These are phyloP conservation scores for Diplodia sapinea DNA, from an alignment of 2,329 filamentous ascomycete genomes.

Conservation along the genomic window DNA sequence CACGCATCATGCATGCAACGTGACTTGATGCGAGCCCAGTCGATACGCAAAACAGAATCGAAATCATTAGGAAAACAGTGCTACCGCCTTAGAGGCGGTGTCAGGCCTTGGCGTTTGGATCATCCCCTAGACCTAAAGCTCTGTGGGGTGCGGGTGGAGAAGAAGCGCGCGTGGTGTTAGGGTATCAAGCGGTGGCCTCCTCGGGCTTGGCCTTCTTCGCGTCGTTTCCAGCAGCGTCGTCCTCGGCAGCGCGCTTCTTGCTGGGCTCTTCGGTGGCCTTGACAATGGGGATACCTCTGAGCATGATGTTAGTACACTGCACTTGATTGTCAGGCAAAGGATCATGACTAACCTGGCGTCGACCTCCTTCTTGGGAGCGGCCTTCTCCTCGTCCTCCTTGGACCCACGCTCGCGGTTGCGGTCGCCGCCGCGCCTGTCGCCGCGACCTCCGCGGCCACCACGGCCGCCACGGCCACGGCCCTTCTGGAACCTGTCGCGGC, in stretches of 20 bases:
- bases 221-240: conserved; percentile 44
- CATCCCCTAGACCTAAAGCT: background rate
- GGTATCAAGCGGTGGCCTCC: conserved; percentile 27
- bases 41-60: conserved; percentile 14
- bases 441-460: conserved; percentile 32
- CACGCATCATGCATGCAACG: conserved; percentile 25
- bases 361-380: conserved; percentile 25
- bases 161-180: background rate
- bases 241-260: conserved; percentile 56
- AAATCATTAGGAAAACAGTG: conserved; percentile 1
- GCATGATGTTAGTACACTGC: conserved; percentile 7
- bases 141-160: background rate
- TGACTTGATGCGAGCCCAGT: conserved; percentile 27
- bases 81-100: background rate
- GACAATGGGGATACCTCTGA: conserved; percentile 44
- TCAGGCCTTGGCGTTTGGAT: background rate
- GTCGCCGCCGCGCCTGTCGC: conserved; percentile 36
- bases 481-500: conserved; percentile 43
- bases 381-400: conserved; percentile 27
- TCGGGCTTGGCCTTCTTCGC: conserved; percentile 55
- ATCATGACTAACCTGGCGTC: conserved; percentile 19
- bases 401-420: conserved; percentile 31
- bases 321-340: no score
- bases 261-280: conserved; percentile 25
- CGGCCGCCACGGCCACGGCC: conserved; percentile 32